Evolutionary conservation across 1,284 basidiomycete genomes (phyloP).

Genomic region (Cutaneotrichosporon cavernicola): DNA sequence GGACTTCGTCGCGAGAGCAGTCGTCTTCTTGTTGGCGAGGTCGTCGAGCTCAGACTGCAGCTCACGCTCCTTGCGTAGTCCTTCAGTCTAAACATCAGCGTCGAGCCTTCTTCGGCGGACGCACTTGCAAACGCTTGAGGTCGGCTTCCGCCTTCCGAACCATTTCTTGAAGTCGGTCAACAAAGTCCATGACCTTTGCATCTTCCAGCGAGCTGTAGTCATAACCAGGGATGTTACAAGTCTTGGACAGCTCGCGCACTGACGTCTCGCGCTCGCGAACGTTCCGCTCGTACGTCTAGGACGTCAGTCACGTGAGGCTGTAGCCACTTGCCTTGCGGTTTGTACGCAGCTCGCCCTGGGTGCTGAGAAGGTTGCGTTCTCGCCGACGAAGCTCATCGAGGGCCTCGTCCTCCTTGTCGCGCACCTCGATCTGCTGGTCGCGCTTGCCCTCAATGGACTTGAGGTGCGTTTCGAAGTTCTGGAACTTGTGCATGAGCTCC

Average conservation of each 20-base stretch:
- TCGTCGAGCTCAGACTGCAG: slow-evolving; percentile 45
- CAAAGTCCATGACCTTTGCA: slow-evolving; percentile 39
- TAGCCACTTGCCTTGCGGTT: slow-evolving; percentile 41
- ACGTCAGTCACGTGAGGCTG: neutral
- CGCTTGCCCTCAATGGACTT: slow-evolving; percentile 38
- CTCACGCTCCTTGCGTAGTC: slow-evolving; percentile 42
- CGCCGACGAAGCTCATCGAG: slow-evolving; percentile 39
- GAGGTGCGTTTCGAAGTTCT: slow-evolving; percentile 65
- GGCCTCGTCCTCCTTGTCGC: slow-evolving; percentile 41
- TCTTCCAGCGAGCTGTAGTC: slow-evolving; percentile 53
- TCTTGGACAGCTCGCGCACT: slow-evolving; percentile 68
- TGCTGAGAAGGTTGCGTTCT: slow-evolving; percentile 38
- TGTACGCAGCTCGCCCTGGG: slow-evolving; percentile 43
- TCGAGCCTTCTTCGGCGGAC: slow-evolving; percentile 14
- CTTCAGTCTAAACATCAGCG: slow-evolving; percentile 24
- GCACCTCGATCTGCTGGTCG: slow-evolving; percentile 38
- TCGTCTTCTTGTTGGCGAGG: slow-evolving; percentile 35
- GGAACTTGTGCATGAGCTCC: slow-evolving; percentile 66
- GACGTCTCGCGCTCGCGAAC: slow-evolving; percentile 69
- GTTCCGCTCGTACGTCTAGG: slow-evolving; percentile 72
- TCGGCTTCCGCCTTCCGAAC: slow-evolving; percentile 43
- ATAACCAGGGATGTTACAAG: slow-evolving; percentile 72
- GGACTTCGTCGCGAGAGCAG: slow-evolving; percentile 40
- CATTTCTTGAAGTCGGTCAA: slow-evolving; percentile 42
- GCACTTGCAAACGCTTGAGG: slow-evolving; percentile 37